Conservation (phyloP, 2,329 filamentous ascomycete genomes). For the Trichoderma cornu-damae region DNA sequence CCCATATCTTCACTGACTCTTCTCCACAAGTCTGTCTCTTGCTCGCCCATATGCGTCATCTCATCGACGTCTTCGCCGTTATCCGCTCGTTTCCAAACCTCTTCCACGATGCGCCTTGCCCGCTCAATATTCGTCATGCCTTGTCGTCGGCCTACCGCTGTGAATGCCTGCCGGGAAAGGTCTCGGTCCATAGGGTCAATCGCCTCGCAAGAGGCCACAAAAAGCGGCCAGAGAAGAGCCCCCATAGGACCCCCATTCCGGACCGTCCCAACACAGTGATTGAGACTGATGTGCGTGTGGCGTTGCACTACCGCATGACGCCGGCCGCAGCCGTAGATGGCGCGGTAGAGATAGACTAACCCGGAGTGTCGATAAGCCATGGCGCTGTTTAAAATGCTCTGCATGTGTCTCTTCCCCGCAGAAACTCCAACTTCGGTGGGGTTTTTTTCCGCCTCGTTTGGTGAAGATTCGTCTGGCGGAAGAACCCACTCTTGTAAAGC, state of each 20-base stretch:
- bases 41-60: conserved; percentile 22
- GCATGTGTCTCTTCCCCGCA: conserved; percentile 35
- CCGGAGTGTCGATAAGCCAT: conserved; percentile 56
- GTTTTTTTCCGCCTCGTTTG: conserved; percentile 25
- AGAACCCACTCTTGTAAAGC: conserved; percentile 54
- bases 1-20: conserved; percentile 54
- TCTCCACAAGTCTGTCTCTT: conserved; percentile 46
- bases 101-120: conserved; percentile 55
- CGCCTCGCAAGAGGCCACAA: conserved; percentile 59
- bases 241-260: conserved; percentile 55
- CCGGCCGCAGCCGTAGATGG: conserved; percentile 45
- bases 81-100: conserved; percentile 56
- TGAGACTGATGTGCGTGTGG: conserved; percentile 46
- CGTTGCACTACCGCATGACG: conserved; percentile 48
- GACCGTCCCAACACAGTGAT: conserved; percentile 52
- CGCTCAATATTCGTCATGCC: conserved; percentile 62
- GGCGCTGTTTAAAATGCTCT: conserved; percentile 55
- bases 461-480: conserved; percentile 33
- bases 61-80: conserved; percentile 21
- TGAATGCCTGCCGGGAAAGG: conserved; percentile 48
- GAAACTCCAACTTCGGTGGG: conserved; percentile 21
- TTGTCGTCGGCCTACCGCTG: conserved; percentile 50
- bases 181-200: conserved; percentile 44
- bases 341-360: conserved; percentile 54
- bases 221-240: conserved; percentile 60